Conservation (phyloP, 148 eudicot species). For the Chenopodium formosanum region DNA sequence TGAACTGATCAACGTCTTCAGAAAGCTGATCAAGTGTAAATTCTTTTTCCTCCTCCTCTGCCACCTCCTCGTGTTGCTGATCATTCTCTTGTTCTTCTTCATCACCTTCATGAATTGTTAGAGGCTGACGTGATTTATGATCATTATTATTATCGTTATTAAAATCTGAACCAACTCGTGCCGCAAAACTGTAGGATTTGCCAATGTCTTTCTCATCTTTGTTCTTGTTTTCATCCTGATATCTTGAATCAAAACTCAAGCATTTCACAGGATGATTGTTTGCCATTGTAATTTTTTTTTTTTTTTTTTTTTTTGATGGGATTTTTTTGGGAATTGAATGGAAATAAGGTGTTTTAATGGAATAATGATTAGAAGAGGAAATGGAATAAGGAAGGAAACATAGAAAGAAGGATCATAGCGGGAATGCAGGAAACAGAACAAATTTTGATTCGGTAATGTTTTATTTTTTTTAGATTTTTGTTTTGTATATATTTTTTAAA, state of each 20-base stretch:
- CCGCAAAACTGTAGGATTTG: constrained; percentile 32
- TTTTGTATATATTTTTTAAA: neutral
- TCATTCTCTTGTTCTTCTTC: constrained; percentile 13
- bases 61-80: neutral
- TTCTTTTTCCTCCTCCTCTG: constrained; percentile 16
- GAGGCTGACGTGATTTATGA: neutral
- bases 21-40: constrained; percentile 33
- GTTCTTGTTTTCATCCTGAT: constrained; percentile 23
- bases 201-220: constrained; percentile 9
- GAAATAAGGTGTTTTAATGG: neutral
- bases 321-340: neutral
- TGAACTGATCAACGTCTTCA: constrained; percentile 42
- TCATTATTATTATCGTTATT: neutral
- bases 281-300: constrained; percentile 24
- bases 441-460: neutral
- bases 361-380: neutral
- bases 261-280: constrained; percentile 34
- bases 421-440: constrained; percentile 13
- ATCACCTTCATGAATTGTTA: constrained; percentile 2
- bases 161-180: constrained; percentile 10
- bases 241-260: constrained; percentile 29
- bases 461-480: constrained; percentile 5
- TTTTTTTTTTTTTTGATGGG: neutral
- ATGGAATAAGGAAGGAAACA: constrained; percentile 9
- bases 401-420: constrained; percentile 25